Evolutionary conservation across 169 alveolate species (phyloP).

Genomic region (Eimeria sp.): DNA sequence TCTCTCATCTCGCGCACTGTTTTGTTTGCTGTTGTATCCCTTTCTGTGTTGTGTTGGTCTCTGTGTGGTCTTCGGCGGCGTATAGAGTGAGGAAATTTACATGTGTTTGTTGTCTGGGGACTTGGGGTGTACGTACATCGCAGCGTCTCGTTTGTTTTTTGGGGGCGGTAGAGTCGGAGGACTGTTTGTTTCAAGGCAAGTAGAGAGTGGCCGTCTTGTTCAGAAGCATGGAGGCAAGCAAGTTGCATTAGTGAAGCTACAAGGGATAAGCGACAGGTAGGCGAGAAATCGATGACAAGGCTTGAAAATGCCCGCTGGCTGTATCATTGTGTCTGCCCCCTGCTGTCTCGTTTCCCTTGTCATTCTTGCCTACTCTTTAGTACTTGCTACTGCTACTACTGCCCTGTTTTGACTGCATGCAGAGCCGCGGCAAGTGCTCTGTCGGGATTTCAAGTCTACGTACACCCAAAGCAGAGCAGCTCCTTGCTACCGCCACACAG

Average conservation of each 20-base stretch:
- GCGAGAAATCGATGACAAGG: no score
- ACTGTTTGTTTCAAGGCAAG: slow-evolving; percentile 2
- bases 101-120: neutral
- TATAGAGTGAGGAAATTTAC: neutral
- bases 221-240: neutral
- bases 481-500: slow-evolving; percentile 1
- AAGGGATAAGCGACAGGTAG: slow-evolving; percentile 27
- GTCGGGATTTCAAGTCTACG: neutral
- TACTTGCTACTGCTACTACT: neutral
- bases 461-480: slow-evolving; percentile 22
- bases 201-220: neutral
- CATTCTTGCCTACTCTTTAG: neutral
- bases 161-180: neutral
- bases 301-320: neutral
- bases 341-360: neutral
- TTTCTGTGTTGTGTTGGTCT: no score
- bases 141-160: slow-evolving; percentile 32
- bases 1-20: no score
- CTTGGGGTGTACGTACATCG: neutral
- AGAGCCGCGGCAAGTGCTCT: slow-evolving; percentile 22
- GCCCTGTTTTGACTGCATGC: neutral
- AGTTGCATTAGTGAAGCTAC: slow-evolving; percentile 37
- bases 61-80: no score
- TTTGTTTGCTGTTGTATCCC: no score
- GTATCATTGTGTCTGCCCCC: neutral